Conservation (phyloP, 2,329 filamentous ascomycete genomes). For the Claviceps pazoutovae region DNA sequence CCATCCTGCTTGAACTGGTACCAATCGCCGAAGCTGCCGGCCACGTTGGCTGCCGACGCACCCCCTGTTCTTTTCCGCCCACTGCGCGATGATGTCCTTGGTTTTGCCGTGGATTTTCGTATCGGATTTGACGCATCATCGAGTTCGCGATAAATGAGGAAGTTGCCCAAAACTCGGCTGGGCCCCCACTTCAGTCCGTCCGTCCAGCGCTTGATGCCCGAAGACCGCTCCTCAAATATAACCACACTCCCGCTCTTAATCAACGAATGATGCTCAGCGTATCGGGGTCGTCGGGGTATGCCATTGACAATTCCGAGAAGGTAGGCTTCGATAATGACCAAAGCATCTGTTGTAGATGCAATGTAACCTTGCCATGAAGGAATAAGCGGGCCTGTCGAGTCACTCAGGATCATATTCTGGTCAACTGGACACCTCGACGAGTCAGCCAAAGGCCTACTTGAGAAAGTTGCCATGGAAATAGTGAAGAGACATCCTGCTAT, state of each 20-base stretch:
- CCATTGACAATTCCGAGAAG: slow-evolving; percentile 56
- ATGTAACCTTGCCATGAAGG: slow-evolving; percentile 56
- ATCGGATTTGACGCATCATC: slow-evolving; percentile 21
- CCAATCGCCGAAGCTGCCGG: slow-evolving; percentile 72
- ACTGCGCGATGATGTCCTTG: background rate
- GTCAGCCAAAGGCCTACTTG: background rate
- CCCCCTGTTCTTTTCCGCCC: background rate
- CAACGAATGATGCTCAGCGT: slow-evolving; percentile 60
- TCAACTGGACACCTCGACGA: background rate
- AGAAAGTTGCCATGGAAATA: background rate
- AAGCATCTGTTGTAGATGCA: slow-evolving; percentile 54
- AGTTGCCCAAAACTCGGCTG: slow-evolving; percentile 72
- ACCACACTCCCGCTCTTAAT: slow-evolving; percentile 76
- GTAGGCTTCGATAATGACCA: slow-evolving; percentile 70
- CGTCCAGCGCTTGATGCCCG: slow-evolving; percentile 85
- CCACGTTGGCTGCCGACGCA: slow-evolving; percentile 5
- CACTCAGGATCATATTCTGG: background rate
- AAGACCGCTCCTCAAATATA: slow-evolving; percentile 79
- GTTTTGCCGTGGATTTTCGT: background rate
- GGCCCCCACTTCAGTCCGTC: slow-evolving; percentile 84
- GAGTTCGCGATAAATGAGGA: slow-evolving; percentile 70
- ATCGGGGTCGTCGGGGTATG: slow-evolving; percentile 69
- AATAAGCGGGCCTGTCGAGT: slow-evolving; percentile 25
- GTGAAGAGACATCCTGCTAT: background rate
- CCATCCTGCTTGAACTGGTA: slow-evolving; percentile 75